phyloP scores from a whole-genome alignment of 1,284 basidiomycete species.

The Ceratobasidium sp. region DNA sequence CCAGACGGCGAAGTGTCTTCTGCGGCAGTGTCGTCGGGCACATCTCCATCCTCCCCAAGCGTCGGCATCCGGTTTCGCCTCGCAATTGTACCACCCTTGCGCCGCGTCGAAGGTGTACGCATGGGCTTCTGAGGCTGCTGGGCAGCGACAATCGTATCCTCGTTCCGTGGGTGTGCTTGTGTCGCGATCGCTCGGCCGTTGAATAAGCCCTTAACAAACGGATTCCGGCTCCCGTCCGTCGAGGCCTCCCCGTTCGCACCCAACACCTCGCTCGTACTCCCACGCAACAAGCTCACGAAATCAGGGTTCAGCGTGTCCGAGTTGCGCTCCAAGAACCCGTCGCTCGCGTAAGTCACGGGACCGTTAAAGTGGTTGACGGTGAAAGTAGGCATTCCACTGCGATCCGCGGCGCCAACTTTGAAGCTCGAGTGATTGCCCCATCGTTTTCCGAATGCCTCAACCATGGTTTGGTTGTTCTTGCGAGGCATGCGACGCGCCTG shows the following conservation, averaged over 20 bases:
- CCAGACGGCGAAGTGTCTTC: slow-evolving; percentile 48
- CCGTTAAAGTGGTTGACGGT: slow-evolving; percentile 93
- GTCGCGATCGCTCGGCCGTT: slow-evolving; percentile 88
- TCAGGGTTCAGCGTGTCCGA: slow-evolving; percentile 91
- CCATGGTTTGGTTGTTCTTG: slow-evolving; percentile 94
- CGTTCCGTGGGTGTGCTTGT: slow-evolving; percentile 88
- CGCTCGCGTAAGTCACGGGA: slow-evolving; percentile 89
- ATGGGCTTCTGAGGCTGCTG: slow-evolving; percentile 94
- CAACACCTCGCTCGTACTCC: slow-evolving; percentile 59
- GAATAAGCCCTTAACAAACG: slow-evolving; percentile 92
- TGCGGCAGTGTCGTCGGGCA: slow-evolving; percentile 65
- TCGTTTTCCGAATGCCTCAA: slow-evolving; percentile 92
- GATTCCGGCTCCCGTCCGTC: slow-evolving; percentile 80
- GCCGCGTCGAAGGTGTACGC: slow-evolving; percentile 87
- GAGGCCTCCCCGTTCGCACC: slow-evolving; percentile 48
- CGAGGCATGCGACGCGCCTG: slow-evolving; percentile 87
- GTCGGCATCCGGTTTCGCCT: slow-evolving; percentile 55
- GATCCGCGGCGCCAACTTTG: slow-evolving; percentile 79
- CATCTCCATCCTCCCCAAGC: slow-evolving; percentile 64
- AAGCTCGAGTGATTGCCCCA: slow-evolving; percentile 95
- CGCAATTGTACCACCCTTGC: slow-evolving; percentile 60
- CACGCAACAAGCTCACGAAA: slow-evolving; percentile 89
- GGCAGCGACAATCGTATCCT: slow-evolving; percentile 93
- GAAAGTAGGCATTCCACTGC: slow-evolving; percentile 86
- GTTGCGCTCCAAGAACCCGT: slow-evolving; percentile 90